phyloP scores from a whole-genome alignment of 768 basidiomycete species.

The Termitomyces titanicus region DNA sequence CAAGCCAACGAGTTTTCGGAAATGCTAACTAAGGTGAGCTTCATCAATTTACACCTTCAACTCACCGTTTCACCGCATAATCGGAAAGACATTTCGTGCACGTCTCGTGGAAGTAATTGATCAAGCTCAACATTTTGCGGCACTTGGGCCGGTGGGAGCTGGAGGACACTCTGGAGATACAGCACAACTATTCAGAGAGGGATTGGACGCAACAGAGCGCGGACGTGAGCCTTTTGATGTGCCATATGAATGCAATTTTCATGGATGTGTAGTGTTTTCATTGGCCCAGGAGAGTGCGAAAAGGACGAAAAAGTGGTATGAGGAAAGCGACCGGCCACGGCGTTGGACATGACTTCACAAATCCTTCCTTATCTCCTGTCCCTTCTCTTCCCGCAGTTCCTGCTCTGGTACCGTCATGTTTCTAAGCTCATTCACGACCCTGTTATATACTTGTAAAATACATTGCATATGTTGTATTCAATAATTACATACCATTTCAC shows the following conservation, averaged over 20 bases:
- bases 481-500: conserved; percentile 64
- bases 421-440: conserved; percentile 66
- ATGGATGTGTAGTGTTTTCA: conserved; percentile 62
- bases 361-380: conserved; percentile 28
- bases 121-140: conserved; percentile 87
- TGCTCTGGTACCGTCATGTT: conserved; percentile 23
- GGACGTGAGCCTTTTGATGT: conserved; percentile 63
- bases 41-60: neutral
- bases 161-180: conserved; percentile 50
- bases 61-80: neutral
- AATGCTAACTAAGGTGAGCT: conserved; percentile 62
- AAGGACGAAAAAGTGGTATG: conserved; percentile 81
- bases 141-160: conserved; percentile 56
- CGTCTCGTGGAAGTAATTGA: conserved; percentile 79
- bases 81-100: conserved; percentile 63
- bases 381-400: conserved; percentile 11
- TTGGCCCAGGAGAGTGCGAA: conserved; percentile 82
- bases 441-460: conserved; percentile 26
- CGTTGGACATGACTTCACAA: conserved; percentile 32
- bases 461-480: neutral
- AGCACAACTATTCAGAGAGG: conserved; percentile 82
- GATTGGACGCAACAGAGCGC: conserved; percentile 88
- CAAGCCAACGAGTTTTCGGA: conserved; percentile 70
- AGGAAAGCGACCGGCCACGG: conserved; percentile 56
- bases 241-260: neutral